phyloP scores from a whole-genome alignment of 1,284 basidiomycete species.

The Tylopilus sp. region DNA sequence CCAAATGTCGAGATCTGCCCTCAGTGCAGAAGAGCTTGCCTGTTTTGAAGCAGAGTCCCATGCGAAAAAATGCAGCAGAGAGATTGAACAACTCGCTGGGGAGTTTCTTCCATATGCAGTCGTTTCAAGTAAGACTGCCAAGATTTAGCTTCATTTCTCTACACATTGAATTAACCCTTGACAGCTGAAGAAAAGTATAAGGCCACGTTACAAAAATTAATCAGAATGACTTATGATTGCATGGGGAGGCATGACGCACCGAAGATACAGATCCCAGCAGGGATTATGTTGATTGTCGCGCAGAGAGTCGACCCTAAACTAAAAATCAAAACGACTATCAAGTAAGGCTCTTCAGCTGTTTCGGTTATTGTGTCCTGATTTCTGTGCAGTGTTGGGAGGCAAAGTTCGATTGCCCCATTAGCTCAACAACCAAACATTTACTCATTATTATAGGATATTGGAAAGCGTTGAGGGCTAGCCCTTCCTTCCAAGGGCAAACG shows the following conservation, averaged over 20 bases:
- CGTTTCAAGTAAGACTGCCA: background rate
- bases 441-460: conserved; percentile 2
- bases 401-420: too few relatives aligned
- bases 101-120: too few relatives aligned
- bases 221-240: background rate
- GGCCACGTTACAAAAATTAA: background rate
- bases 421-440: too few relatives aligned
- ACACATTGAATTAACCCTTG: background rate
- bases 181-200: background rate
- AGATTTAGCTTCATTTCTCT: background rate
- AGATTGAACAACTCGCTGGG: background rate
- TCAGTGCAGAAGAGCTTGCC: background rate
- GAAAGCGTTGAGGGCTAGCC: conserved; percentile 5
- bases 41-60: background rate
- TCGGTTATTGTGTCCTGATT: too few relatives aligned
- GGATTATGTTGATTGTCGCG: conserved; percentile 1
- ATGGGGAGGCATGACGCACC: background rate
- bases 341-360: too few relatives aligned
- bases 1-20: background rate
- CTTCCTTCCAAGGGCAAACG: background rate
- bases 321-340: too few relatives aligned
- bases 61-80: background rate
- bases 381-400: too few relatives aligned
- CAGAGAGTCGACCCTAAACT: too few relatives aligned
- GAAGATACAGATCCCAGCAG: background rate